phyloP scores from a whole-genome alignment of 345 rosid species.

The Brassica nigra region DNA sequence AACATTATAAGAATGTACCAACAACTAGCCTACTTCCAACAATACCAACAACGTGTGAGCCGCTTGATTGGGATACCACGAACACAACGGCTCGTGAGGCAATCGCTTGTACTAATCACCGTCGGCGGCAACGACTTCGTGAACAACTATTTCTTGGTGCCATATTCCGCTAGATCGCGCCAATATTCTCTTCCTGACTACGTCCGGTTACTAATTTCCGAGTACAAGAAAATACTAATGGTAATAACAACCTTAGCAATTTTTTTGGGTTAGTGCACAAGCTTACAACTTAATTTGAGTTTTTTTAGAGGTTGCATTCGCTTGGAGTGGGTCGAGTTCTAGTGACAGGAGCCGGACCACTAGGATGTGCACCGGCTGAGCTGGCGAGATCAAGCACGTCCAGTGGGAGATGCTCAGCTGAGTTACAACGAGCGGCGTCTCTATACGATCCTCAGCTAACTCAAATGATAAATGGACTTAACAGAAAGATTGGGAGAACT shows the following conservation, averaged over 20 bases:
- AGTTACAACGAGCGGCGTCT: slow-evolving; percentile 63
- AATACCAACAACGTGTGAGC: slow-evolving; percentile 63
- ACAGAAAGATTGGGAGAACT: slow-evolving; percentile 39
- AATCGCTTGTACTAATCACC: slow-evolving; percentile 62
- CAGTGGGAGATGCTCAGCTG: slow-evolving; percentile 57
- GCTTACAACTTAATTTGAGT: neutral
- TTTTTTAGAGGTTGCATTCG: slow-evolving; percentile 52
- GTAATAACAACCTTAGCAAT: slow-evolving; percentile 35
- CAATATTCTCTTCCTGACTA: slow-evolving; percentile 62
- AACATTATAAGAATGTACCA: slow-evolving; percentile 62
- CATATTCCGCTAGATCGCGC: slow-evolving; percentile 77
- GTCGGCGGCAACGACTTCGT: slow-evolving; percentile 86
- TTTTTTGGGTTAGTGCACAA: neutral
- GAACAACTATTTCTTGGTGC: slow-evolving; percentile 79
- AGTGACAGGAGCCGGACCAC: slow-evolving; percentile 86
- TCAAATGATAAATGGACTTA: slow-evolving; percentile 55
- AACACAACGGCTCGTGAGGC: slow-evolving; percentile 50
- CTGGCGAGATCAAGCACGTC: slow-evolving; percentile 53
- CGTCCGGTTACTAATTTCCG: slow-evolving; percentile 60
- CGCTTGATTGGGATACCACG: slow-evolving; percentile 50
- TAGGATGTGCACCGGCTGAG: slow-evolving; percentile 85
- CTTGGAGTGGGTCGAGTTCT: slow-evolving; percentile 81
- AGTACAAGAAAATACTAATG: slow-evolving; percentile 54
- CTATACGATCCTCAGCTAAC: slow-evolving; percentile 65
- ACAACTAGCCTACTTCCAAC: slow-evolving; percentile 59